Evolutionary conservation across 768 basidiomycete genomes (phyloP), one percentile per base, ranked within the genome.

Genomic region (Serendipita sp.): DNA sequence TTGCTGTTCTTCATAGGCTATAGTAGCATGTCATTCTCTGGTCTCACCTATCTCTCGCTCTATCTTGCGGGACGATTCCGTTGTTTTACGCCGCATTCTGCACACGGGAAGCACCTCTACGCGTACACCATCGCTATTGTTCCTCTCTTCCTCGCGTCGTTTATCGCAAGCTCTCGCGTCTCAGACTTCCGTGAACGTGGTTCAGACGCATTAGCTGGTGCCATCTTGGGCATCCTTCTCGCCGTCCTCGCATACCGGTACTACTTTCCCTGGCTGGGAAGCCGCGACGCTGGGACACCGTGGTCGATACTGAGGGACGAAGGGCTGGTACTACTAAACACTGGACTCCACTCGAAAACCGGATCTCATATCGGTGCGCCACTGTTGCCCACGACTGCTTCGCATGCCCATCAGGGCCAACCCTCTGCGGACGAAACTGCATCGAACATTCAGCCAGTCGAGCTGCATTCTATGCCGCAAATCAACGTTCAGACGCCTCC

Each of bases 21-120:
- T 70, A 83, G 84, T 0, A 83, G 84, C 1, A 81, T 81, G 11
- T 84, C 80, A 5, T 86, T 84, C 70, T 76, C 81, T 1, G 84
- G 84, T 30, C 85, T 86, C 81, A 76, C 79, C 30, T 83, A 84
- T 68, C 69, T 84, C 18, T 79, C 81, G 2, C 76, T 87, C 8
- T 85, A 80, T 75, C 72, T 86, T 10, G 84, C 84, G 32, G 81
- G 56, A n/a, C 56, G 56, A 8, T 60, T 60, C 56, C 18, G 56
- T 28, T 11, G 16, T n/a, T 60, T 60, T 32, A 35, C 56, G 8
- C 24, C 56, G 10, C 56, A 60, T 37, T 28, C 56, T n/a, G 10
- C n/a, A 16, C 56, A 60, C 56, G 56, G 56, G 8, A 60, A 60
- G 56, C 56, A 60, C n/a, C 56, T 60, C 1, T 60, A 37, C 1